Evolutionary conservation across 169 alveolate species (phyloP).

Genomic region (Eimeria sp.): DNA sequence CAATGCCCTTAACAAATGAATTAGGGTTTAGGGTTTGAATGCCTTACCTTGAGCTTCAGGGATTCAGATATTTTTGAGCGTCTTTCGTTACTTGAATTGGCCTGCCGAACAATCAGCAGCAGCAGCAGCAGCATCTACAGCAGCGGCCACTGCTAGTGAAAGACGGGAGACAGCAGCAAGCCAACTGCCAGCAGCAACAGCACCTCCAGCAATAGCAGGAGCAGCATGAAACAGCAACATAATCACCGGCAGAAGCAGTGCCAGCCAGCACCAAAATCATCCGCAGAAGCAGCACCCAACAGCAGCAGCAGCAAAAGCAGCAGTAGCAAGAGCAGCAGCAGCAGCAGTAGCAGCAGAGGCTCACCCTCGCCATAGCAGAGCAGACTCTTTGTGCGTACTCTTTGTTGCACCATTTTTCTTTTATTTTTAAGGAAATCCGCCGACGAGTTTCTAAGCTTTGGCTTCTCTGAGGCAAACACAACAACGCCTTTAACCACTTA

Average conservation of each 20-base stretch:
- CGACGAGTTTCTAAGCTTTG: neutral
- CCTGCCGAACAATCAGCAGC: neutral
- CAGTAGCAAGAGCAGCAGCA: neutral
- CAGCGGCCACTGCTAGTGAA: neutral
- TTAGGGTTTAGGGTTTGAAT: conserved; percentile 34
- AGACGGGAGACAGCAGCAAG: neutral
- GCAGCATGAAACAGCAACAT: neutral
- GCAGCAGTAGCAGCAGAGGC: neutral
- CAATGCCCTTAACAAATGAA: neutral
- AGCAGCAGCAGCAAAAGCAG: neutral
- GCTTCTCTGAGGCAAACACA: neutral
- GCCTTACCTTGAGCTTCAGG: neutral
- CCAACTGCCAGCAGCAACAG: neutral
- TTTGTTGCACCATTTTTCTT: neutral
- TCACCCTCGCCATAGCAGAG: conserved; percentile 7
- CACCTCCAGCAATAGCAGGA: neutral
- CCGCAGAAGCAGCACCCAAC: neutral
- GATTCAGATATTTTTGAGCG: neutral
- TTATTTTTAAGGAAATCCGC: neutral
- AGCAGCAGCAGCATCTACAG: conserved; percentile 10
- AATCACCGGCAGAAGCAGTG: neutral
- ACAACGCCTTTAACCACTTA: neutral
- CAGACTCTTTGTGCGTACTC: neutral
- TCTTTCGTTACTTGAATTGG: neutral
- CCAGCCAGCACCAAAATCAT: neutral